phyloP scores from a whole-genome alignment of 139 green algal genomes.

The Chlorella sp. region DNA sequence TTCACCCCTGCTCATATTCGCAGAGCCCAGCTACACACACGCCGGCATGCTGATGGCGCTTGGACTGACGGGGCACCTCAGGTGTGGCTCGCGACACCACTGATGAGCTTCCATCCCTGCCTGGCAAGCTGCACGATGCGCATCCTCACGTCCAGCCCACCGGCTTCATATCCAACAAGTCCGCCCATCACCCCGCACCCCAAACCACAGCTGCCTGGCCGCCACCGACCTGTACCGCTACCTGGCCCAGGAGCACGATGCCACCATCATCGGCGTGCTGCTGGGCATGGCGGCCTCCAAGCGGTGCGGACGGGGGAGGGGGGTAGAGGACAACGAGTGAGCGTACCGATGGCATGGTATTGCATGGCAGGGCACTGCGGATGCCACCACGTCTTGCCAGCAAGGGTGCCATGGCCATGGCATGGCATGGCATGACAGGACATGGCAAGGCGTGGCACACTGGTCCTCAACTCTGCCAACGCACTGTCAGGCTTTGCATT shows the following conservation, averaged over 20 bases:
- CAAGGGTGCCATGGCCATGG: background rate
- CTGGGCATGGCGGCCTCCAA: conserved; percentile 81
- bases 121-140: too few species aligned
- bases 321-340: background rate
- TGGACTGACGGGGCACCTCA: conserved; percentile 76
- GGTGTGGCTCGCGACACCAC: background rate
- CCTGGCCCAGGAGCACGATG: conserved; percentile 76
- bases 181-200: background rate
- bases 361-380: too few species aligned
- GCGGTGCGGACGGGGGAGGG: conserved; percentile 13
- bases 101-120: background rate
- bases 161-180: background rate
- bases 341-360: too few species aligned
- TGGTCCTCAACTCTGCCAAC: too few species aligned
- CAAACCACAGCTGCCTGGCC: conserved; percentile 48
- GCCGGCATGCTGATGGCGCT: conserved; percentile 92
- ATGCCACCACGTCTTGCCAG: too few species aligned
- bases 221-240: conserved; percentile 70
- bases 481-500: too few species aligned
- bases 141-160: too few species aligned
- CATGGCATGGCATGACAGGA: too few species aligned
- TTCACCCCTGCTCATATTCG: background rate
- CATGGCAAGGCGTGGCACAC: too few species aligned
- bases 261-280: conserved; percentile 87
- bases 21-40: conserved; percentile 77